phyloP scores from a whole-genome alignment of 225 moss, liverwort and hornwort species.

The Pleurozium schreberi region DNA sequence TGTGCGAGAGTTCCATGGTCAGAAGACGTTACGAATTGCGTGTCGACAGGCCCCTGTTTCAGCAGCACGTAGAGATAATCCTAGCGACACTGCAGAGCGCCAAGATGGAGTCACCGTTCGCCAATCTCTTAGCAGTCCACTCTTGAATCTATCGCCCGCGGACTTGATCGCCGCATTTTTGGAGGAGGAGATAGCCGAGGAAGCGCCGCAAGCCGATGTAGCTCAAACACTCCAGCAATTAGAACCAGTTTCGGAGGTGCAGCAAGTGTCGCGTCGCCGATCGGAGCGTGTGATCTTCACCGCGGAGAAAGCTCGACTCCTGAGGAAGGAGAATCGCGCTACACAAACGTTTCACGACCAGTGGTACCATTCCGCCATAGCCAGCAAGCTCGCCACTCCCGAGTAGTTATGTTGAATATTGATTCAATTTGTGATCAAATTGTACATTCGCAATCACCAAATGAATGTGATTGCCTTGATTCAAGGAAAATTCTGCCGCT shows the following conservation, averaged over 20 bases:
- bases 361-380: slow-evolving; percentile 88
- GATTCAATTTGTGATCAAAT: neutral
- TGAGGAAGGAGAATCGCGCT: slow-evolving; percentile 51
- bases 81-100: neutral
- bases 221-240: neutral
- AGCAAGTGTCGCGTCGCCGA: neutral
- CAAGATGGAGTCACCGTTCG: neutral
- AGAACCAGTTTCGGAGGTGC: neutral
- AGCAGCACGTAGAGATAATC: neutral
- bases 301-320: slow-evolving; percentile 53
- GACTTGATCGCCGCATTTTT: slow-evolving; percentile 26
- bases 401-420: too few species aligned
- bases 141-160: slow-evolving; percentile 35
- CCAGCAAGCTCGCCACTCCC: slow-evolving; percentile 50
- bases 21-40: neutral
- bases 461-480: neutral
- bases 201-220: neutral
- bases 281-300: slow-evolving; percentile 36
- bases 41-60: neutral
- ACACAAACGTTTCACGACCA: slow-evolving; percentile 52
- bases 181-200: neutral
- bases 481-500: neutral
- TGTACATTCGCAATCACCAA: too few species aligned
- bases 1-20: neutral
- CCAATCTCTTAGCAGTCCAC: slow-evolving; percentile 21